Percentiles rank a stretch among this genome's conserved stretches.
Evolutionary conservation across 257 asterid genomes (phyloP).

Genomic region (Orobanche coerulescens): DNA sequence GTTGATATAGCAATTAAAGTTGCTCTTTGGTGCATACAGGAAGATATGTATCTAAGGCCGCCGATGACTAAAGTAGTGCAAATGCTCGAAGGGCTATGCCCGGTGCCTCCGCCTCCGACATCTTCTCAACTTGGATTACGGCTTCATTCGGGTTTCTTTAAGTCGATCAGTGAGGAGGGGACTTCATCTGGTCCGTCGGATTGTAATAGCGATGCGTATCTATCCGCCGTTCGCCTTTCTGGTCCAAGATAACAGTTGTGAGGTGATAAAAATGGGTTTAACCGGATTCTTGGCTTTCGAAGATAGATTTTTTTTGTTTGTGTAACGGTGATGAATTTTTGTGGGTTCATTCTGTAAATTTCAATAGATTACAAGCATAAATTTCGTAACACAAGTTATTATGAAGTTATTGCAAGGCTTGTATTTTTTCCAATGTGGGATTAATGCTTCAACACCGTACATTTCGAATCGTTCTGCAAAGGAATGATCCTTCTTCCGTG

Average conservation of each 20-base stretch:
- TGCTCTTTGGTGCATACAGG: slow-evolving; percentile 97
- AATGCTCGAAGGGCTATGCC: slow-evolving; percentile 85
- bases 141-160: slow-evolving; percentile 49
- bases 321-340: slow-evolving; percentile 15
- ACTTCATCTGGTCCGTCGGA: slow-evolving; percentile 86
- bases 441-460: too few species aligned
- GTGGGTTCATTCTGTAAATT: slow-evolving; percentile 27
- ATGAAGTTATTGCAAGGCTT: slow-evolving; percentile 18
- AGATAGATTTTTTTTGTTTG: slow-evolving; percentile 21
- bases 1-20: slow-evolving; percentile 54
- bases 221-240: slow-evolving; percentile 79
- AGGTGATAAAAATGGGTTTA: too few species aligned
- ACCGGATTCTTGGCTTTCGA: not conserved
- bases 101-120: slow-evolving; percentile 67
- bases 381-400: slow-evolving; percentile 32
- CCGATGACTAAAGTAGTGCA: slow-evolving; percentile 89
- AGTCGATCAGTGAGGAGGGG: slow-evolving; percentile 59
- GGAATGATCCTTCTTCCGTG: too few species aligned
- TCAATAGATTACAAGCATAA: slow-evolving; percentile 25
- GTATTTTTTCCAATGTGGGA: too few species aligned
- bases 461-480: too few species aligned
- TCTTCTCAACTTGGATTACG: slow-evolving; percentile 56
- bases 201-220: slow-evolving; percentile 64
- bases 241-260: slow-evolving; percentile 72
- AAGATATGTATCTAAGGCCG: slow-evolving; percentile 75